These are phyloP conservation scores for Penicillium capsulatum DNA, from an alignment of 2,329 filamentous ascomycete genomes.

Conservation along the genomic window DNA sequence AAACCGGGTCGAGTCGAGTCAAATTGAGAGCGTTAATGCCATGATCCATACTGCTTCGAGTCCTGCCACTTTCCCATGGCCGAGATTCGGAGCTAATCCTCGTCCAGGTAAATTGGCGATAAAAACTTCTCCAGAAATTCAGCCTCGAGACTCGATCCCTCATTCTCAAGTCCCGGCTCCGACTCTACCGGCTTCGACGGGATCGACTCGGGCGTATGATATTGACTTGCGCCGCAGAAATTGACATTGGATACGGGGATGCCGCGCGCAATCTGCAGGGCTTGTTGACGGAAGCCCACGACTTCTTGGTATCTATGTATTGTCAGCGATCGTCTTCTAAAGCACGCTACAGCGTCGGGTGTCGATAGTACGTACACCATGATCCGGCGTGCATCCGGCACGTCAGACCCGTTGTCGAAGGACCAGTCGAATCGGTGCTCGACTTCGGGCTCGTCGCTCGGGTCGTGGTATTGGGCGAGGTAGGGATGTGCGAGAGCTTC, in stretches of 20 bases:
- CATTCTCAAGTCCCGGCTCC: no score
- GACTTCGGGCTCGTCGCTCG: slow-evolving; percentile 88
- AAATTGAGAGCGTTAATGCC: no score
- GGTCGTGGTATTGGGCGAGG: slow-evolving; percentile 92
- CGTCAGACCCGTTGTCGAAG: slow-evolving; percentile 92
- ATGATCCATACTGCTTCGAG: no score
- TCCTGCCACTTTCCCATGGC: no score
- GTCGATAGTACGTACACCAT: not conserved
- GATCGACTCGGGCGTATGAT: no score
- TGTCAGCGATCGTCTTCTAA: not conserved
- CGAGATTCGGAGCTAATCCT: no score
- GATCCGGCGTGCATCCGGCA: slow-evolving; percentile 91
- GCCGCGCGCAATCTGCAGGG: not conserved
- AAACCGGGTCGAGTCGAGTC: no score
- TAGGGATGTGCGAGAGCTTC: slow-evolving; percentile 86
- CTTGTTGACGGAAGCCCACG: not conserved
- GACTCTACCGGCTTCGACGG: no score
- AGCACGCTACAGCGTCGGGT: not conserved
- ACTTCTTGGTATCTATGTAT: not conserved
- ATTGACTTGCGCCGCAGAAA: no score
- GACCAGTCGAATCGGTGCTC: slow-evolving; percentile 99
- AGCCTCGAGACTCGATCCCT: no score
- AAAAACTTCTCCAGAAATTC: no score
- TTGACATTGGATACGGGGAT: not conserved
- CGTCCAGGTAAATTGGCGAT: not conserved